These are phyloP conservation scores for Fusarium agapanthi DNA, from an alignment of 2,329 filamentous ascomycete genomes.

Conservation along the genomic window DNA sequence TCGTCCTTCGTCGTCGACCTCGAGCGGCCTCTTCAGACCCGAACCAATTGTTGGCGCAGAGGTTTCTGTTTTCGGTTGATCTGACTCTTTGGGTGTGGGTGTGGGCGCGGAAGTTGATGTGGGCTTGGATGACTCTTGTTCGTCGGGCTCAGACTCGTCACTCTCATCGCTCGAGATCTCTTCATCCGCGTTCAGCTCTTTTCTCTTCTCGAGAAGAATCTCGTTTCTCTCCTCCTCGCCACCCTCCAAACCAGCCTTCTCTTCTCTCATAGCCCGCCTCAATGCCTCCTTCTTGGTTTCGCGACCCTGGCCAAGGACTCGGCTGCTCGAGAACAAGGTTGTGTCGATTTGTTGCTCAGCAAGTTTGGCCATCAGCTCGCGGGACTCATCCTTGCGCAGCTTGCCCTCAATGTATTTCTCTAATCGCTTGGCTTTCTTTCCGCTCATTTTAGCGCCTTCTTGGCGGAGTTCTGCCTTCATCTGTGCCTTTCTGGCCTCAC, in stretches of 20 bases:
- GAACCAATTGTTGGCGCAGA: slow-evolving; percentile 63
- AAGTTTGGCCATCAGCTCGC: slow-evolving; percentile 83
- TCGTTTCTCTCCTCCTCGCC: slow-evolving; percentile 61
- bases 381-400: slow-evolving; percentile 91
- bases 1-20: slow-evolving; percentile 79
- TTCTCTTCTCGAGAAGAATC: slow-evolving; percentile 59
- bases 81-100: neutral
- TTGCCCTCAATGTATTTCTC: slow-evolving; percentile 86
- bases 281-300: slow-evolving; percentile 78
- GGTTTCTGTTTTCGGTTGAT: neutral
- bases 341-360: slow-evolving; percentile 84
- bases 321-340: slow-evolving; percentile 79
- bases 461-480: slow-evolving; percentile 63
- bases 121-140: neutral
- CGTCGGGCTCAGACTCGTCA: slow-evolving; percentile 10
- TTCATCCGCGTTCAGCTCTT: slow-evolving; percentile 41
- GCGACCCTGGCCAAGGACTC: slow-evolving; percentile 75
- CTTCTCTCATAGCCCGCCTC: slow-evolving; percentile 69
- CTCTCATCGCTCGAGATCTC: slow-evolving; percentile 34
- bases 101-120: neutral
- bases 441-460: slow-evolving; percentile 64
- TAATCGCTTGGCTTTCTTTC: slow-evolving; percentile 72
- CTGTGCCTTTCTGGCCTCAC: slow-evolving; percentile 63
- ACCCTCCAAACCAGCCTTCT: slow-evolving; percentile 68
- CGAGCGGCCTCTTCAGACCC: slow-evolving; percentile 87